Evolutionary conservation across 805 yeast genomes (phyloP).

Genomic region (Sugiyamaella mastotermitis): DNA sequence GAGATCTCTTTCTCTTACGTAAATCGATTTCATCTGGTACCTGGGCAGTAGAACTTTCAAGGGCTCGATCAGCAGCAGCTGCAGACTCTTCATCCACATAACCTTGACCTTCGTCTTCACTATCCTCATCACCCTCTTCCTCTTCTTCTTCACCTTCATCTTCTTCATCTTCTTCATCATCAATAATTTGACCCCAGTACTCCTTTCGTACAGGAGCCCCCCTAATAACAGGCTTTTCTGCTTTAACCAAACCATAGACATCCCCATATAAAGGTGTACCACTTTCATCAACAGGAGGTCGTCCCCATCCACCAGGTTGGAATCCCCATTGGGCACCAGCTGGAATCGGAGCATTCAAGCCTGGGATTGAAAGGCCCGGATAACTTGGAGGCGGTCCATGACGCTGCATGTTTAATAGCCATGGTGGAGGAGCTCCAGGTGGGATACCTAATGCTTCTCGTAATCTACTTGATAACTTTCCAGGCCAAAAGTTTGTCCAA

Average conservation of each 20-base stretch:
- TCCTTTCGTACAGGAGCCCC: slow-evolving; percentile 21
- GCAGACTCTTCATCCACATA: slow-evolving; percentile 33
- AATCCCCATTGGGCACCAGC: slow-evolving; percentile 35
- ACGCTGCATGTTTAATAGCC: slow-evolving; percentile 65
- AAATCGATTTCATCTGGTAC: slow-evolving; percentile 12
- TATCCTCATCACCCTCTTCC: slow-evolving; percentile 31
- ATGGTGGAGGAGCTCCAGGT: slow-evolving; percentile 62
- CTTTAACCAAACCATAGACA: slow-evolving; percentile 22
- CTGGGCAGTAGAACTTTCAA: neutral
- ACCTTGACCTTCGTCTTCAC: slow-evolving; percentile 31
- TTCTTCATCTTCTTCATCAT: slow-evolving; percentile 29
- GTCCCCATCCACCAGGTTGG: slow-evolving; percentile 36
- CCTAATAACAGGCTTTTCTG: slow-evolving; percentile 12
- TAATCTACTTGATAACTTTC: slow-evolving; percentile 54
- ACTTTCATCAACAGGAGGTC: slow-evolving; percentile 31
- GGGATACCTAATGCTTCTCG: slow-evolving; percentile 64
- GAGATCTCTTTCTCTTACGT: slow-evolving; percentile 13
- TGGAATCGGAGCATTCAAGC: slow-evolving; percentile 39
- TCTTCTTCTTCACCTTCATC: slow-evolving; percentile 29
- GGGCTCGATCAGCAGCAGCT: slow-evolving; percentile 6
- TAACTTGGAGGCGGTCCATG: slow-evolving; percentile 84
- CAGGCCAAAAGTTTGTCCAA: slow-evolving; percentile 51
- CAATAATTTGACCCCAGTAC: slow-evolving; percentile 28
- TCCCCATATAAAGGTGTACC: slow-evolving; percentile 33
- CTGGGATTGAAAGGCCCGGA: slow-evolving; percentile 56